Percentiles rank a stretch among this genome's conserved stretches.
phyloP scores from a whole-genome alignment of 2,329 filamentous ascomycete species.

The Ascosphaera acerosa region DNA sequence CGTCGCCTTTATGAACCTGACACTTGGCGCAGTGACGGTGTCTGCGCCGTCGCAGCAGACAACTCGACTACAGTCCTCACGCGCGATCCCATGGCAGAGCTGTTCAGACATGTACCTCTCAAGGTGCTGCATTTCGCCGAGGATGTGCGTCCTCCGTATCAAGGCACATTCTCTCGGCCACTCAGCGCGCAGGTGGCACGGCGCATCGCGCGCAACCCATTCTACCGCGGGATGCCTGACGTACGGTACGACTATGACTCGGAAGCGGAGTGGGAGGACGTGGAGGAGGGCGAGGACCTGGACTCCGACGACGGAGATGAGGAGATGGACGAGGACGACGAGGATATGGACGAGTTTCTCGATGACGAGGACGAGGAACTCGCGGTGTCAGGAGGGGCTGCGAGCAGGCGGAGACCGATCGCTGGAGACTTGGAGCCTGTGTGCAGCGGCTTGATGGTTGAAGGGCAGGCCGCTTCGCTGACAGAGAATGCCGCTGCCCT shows the following conservation, averaged over 20 bases:
- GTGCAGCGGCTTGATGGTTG: conserved; percentile 65
- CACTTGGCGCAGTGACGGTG: no score
- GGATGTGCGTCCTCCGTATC: conserved; percentile 37
- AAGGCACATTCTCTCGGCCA: conserved; percentile 32
- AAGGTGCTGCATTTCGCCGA: conserved; percentile 35
- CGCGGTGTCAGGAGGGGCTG: conserved; percentile 24
- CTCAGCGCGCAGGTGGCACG: conserved; percentile 16
- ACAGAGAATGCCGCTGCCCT: conserved; percentile 23
- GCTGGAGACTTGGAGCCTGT: conserved; percentile 48
- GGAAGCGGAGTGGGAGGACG: conserved; percentile 39
- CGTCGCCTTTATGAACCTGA: conserved; percentile 27
- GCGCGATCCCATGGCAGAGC: conserved; percentile 13
- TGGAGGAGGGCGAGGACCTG: conserved; percentile 46
- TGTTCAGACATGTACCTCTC: conserved; percentile 25
- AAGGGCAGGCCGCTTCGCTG: conserved; percentile 31
- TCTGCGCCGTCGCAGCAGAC: no score
- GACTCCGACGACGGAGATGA: conserved; percentile 38
- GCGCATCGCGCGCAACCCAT: conserved; percentile 29
- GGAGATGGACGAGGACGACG: conserved; percentile 39
- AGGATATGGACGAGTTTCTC: conserved; percentile 73
- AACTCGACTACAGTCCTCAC: conserved; percentile 15
- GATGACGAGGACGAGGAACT: conserved; percentile 61
- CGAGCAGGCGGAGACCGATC: conserved; percentile 32
- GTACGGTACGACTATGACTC: conserved; percentile 41
- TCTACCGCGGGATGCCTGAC: conserved; percentile 25